Evolutionary conservation across 2,329 filamentous ascomycete genomes (phyloP), one percentile per base, ranked within the genome.

Genomic region (Pseudohalonectria lignicola): DNA sequence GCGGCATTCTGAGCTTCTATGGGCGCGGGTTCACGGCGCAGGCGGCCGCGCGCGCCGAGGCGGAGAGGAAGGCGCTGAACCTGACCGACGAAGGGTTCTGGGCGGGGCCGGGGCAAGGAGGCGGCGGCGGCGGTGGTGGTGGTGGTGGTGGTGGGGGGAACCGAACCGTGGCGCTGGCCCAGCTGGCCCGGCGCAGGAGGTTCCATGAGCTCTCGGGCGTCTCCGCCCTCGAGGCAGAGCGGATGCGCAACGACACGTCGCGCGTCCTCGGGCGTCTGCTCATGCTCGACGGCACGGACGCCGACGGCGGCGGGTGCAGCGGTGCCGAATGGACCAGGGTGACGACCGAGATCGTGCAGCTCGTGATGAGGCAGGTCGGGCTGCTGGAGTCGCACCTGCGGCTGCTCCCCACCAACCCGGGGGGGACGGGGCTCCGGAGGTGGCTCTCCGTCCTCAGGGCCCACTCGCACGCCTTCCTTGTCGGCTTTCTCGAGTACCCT

Each of bases 1-100:
- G 65, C 44, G 62, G 62, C 1, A 51, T 69, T 30, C 46, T 66
- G 36, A 66, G 56, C 40, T 70, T 65, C 49, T 69, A 69, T 43
- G 57, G 64, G 32, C 54, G 55, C 2, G 46, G 42, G 10, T 57
- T 63, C 25, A 37, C 37, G 4, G 49, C 47, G 7, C 37, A 45
- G 30, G 51, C 48, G 4, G 32, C 38, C 20, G 46, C 52, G 3
- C 52, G 63, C 18, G 49, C 53, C 1, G 31, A 42, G 5, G 46
- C 50, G 16, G 65, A 69, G 42, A 50, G 45, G 29, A 39, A 43
- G 23, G 39, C 39, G 4, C 50, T 67, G 23, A 69, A 69, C 42
- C 47, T 70, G 25, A 67, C 62, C 3, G 42, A 18, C 4, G 53
- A 59, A 6, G 65, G 66, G 1, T 41, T 45, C 8, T 70, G 66